Evolutionary conservation across 1,284 basidiomycete species (phyloP), one percentile per base, ranked within the genome.

Genomic region (Tylopilus sp.): DNA sequence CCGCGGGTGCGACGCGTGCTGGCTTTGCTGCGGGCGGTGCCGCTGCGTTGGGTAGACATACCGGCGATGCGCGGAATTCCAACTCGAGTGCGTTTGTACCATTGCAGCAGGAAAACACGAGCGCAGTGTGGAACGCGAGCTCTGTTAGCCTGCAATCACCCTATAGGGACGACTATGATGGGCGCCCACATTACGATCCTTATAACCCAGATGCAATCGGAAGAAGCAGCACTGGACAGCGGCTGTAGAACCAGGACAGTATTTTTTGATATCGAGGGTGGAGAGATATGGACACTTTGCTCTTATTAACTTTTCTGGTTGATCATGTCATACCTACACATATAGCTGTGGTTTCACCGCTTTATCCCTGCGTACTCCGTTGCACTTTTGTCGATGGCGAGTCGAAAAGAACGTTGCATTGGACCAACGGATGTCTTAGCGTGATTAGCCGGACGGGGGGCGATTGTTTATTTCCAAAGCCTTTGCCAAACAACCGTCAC

Each of bases 1-100:
- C 69, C 37, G 70, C 71, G 69, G 65, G 67, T 31, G 43, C 70
- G 47, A 61, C 63, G 25, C 61, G 66, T 6, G 49, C 67, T 59
- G 54, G 65, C 41, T 45, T 59, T 52, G 12, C 51, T 39, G 43
- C 57, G 43, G 63, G 63, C 44, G 60, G 61, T 44, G 59, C 58
- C 40, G 58, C 59, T 40, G 56, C 63, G 29, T 49, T 58, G 50
- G 56, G 53, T 57, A 55, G 42, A 37, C 53, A 44, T 4, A 39
- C 41, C 13, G 57, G 52, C 18, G 57, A 46, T 23, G 48, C 47
- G 34, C 61, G 64, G 15, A 67, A 63, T 70, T 78, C 78, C 56
- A 75, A 82, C 63, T 78, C 76, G 54, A 81, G 78, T 54, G 75
- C 78, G 29, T 82, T 83, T 58, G 67, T 79, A 40, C 82, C 81